phyloP scores from a whole-genome alignment of 148 eudicot genomes.

The Vaccinium macrocarpon region DNA sequence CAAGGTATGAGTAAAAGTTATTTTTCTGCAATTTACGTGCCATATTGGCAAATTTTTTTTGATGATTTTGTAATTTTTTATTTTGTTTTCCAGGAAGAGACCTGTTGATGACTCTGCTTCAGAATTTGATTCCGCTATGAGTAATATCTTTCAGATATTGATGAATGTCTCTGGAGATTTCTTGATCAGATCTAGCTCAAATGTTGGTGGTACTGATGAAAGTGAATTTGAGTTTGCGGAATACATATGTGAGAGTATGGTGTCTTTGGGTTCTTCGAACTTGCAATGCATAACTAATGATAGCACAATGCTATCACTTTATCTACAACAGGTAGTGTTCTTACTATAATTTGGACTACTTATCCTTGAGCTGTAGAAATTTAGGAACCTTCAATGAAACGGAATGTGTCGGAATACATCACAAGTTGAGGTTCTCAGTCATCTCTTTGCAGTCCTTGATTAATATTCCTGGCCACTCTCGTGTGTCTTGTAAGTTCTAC shows the following conservation, averaged over 20 bases:
- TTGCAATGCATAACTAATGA: constrained; percentile 71
- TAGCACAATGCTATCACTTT: constrained; percentile 45
- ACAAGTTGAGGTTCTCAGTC: background rate
- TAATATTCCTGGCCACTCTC: background rate
- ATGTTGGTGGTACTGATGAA: constrained; percentile 44
- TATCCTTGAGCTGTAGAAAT: background rate
- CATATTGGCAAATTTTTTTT: background rate
- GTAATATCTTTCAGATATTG: constrained; percentile 63
- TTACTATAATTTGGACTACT: background rate
- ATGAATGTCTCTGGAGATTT: constrained; percentile 79
- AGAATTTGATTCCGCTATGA: constrained; percentile 83
- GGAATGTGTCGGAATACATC: background rate
- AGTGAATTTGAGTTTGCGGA: constrained; percentile 83
- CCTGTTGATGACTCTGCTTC: constrained; percentile 68
- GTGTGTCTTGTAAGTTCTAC: background rate
- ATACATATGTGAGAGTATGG: constrained; percentile 87
- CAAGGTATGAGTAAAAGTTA: constrained; percentile 55
- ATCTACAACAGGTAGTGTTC: constrained; percentile 71
- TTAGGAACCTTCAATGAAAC: background rate
- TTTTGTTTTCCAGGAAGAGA: constrained; percentile 66
- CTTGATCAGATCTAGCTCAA: constrained; percentile 57
- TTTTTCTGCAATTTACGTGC: constrained; percentile 6
- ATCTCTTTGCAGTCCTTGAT: background rate
- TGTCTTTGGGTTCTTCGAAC: constrained; percentile 77
- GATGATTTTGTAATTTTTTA: constrained; percentile 8